These are phyloP conservation scores for Penicillium sp. DNA, from an alignment of 2,329 filamentous ascomycete genomes.

Conservation along the genomic window DNA sequence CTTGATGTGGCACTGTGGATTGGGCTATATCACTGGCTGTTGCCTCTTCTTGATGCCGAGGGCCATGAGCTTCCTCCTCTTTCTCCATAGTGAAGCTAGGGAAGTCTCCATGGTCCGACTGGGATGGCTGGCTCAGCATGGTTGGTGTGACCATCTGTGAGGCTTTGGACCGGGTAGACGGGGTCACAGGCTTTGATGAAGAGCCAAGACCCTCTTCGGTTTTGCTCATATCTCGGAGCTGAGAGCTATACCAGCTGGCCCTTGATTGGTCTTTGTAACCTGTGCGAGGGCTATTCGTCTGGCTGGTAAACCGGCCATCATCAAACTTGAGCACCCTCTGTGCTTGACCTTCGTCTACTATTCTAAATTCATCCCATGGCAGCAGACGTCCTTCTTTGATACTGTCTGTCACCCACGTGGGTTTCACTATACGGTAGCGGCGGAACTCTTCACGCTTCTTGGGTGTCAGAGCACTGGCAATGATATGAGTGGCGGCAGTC, in stretches of 20 bases:
- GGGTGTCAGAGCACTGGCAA: slow-evolving; percentile 83
- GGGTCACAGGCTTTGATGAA: not conserved
- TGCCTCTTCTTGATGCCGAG: not conserved
- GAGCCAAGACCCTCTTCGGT: slow-evolving; percentile 23
- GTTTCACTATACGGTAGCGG: slow-evolving; percentile 88
- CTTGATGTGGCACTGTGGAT: not conserved
- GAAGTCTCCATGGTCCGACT: slow-evolving; percentile 46
- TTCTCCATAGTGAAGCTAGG: slow-evolving; percentile 29
- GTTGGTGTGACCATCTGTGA: slow-evolving; percentile 25
- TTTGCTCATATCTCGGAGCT: slow-evolving; percentile 54
- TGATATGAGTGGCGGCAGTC: slow-evolving; percentile 92
- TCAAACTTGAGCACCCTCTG: slow-evolving; percentile 73
- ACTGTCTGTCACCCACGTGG: slow-evolving; percentile 91
- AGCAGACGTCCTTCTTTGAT: slow-evolving; percentile 76
- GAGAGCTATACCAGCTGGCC: slow-evolving; percentile 76
- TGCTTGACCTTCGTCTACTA: slow-evolving; percentile 77
- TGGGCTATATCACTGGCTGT: not conserved
- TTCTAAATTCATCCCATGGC: slow-evolving; percentile 81
- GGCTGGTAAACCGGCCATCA: slow-evolving; percentile 65
- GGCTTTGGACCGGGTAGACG: slow-evolving; percentile 14
- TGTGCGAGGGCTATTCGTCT: slow-evolving; percentile 58
- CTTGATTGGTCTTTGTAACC: slow-evolving; percentile 81
- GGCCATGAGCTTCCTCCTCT: not conserved
- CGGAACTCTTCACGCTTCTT: slow-evolving; percentile 90
- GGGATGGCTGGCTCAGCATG: slow-evolving; percentile 31